These are phyloP conservation scores for Hordeum marinum DNA, from an alignment of 176 grass and related monocot species.

Conservation along the genomic window DNA sequence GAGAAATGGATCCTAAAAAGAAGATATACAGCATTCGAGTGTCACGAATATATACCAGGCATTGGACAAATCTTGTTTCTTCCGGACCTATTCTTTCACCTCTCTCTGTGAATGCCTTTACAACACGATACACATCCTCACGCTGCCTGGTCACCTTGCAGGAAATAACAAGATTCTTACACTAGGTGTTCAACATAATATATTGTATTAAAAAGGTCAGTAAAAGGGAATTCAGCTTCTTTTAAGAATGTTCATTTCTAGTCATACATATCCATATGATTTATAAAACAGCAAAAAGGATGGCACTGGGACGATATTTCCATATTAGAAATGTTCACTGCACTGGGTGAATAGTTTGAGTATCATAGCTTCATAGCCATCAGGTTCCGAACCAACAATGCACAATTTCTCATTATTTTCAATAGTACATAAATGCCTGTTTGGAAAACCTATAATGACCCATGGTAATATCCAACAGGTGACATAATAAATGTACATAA, in stretches of 20 bases:
- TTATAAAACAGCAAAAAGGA: not conserved
- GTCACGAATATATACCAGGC: slow-evolving; percentile 53
- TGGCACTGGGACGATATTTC: not conserved
- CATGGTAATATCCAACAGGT: not conserved
- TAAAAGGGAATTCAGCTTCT: not conserved
- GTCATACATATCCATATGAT: slow-evolving; percentile 1
- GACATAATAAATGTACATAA: slow-evolving; percentile 28
- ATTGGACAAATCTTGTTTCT: slow-evolving; percentile 67
- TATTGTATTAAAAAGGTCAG: not conserved
- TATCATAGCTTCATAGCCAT: not conserved
- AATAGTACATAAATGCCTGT: not conserved
- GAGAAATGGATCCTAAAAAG: not conserved
- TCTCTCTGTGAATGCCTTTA: slow-evolving; percentile 72
- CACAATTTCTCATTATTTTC: not conserved
- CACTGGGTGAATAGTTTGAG: not conserved
- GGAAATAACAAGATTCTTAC: slow-evolving; percentile 52
- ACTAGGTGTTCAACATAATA: slow-evolving; percentile 30
- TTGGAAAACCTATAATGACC: not conserved
- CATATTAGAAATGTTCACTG: not conserved
- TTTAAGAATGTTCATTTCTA: not conserved
- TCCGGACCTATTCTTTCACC: slow-evolving; percentile 64
- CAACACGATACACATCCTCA: slow-evolving; percentile 83
- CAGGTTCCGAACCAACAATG: not conserved
- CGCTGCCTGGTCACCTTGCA: slow-evolving; percentile 94
- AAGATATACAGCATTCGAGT: not conserved